Evolutionary conservation across 2,329 filamentous ascomycete species (phyloP).

Genomic region (Pestalotiopsis sp.): DNA sequence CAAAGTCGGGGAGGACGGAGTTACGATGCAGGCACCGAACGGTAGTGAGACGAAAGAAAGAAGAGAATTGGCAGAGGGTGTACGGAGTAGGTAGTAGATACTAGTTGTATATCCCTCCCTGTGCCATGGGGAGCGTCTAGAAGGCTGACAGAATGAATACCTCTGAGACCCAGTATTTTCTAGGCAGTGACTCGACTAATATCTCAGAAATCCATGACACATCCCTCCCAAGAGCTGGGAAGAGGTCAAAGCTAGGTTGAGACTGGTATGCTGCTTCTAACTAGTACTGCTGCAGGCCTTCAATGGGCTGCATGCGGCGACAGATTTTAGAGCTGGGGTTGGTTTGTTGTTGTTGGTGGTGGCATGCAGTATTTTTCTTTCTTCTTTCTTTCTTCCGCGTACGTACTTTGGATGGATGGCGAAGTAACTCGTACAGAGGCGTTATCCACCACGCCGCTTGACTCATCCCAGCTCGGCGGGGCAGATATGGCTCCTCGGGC

Average conservation of each 20-base stretch:
- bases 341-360: not conserved
- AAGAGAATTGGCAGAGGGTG: not conserved
- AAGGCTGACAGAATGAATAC: constrained; percentile 1
- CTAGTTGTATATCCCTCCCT: not conserved
- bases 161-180: not conserved
- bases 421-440: not conserved
- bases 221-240: constrained; percentile 5
- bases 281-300: not conserved
- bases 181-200: constrained; percentile 6
- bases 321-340: not conserved
- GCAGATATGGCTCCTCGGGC: not conserved
- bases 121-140: not conserved
- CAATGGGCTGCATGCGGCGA: constrained; percentile 6
- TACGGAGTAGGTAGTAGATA: not conserved
- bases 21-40: not conserved
- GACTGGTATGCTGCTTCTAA: not conserved
- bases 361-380: not conserved
- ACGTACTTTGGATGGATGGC: too few species aligned
- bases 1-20: not conserved
- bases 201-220: not conserved
- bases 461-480: constrained; percentile 4
- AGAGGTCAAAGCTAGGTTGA: not conserved
- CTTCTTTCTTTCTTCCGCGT: not conserved
- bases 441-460: constrained; percentile 9
- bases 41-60: not conserved